Conservation (phyloP, 352 stramenopile species). For the Pythium biforme region DNA sequence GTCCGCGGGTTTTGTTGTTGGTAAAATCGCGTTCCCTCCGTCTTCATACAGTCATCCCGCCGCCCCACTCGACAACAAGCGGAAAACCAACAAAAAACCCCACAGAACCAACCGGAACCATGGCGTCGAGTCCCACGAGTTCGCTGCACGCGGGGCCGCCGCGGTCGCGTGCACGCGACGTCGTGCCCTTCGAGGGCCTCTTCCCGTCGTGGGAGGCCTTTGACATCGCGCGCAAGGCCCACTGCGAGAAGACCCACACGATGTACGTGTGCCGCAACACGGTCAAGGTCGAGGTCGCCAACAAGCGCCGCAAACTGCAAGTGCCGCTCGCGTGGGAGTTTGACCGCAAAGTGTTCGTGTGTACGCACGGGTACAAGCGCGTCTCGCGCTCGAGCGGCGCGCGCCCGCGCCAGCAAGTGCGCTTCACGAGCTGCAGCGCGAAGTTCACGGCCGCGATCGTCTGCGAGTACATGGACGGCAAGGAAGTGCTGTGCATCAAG, state of each 20-base stretch:
- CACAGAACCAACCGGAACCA: neutral
- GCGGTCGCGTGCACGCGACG: constrained; percentile 36
- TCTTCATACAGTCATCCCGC: no score
- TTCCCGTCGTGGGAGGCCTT: constrained; percentile 82
- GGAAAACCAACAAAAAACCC: no score
- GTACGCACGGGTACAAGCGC: constrained; percentile 70
- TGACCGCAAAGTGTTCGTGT: constrained; percentile 78
- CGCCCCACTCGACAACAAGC: neutral
- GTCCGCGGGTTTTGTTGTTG: no score
- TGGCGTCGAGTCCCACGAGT: constrained; percentile 10
- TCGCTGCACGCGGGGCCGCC: neutral
- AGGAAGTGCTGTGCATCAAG: constrained; percentile 62
- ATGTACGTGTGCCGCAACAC: constrained; percentile 83
- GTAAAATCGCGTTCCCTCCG: no score
- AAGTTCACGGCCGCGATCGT: constrained; percentile 64
- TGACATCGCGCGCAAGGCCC: constrained; percentile 56
- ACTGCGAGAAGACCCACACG: constrained; percentile 76
- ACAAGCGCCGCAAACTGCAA: constrained; percentile 68
- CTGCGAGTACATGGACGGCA: constrained; percentile 49
- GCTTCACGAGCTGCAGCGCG: constrained; percentile 66
- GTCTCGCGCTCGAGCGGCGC: constrained; percentile 59
- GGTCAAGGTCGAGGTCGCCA: constrained; percentile 69
- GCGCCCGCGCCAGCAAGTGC: constrained; percentile 64
- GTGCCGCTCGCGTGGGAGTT: constrained; percentile 63
- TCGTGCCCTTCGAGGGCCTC: constrained; percentile 63